Base-by-base conservation (phyloP, 257 asterid genomes). In the Solanum ossicruentum region DNA sequence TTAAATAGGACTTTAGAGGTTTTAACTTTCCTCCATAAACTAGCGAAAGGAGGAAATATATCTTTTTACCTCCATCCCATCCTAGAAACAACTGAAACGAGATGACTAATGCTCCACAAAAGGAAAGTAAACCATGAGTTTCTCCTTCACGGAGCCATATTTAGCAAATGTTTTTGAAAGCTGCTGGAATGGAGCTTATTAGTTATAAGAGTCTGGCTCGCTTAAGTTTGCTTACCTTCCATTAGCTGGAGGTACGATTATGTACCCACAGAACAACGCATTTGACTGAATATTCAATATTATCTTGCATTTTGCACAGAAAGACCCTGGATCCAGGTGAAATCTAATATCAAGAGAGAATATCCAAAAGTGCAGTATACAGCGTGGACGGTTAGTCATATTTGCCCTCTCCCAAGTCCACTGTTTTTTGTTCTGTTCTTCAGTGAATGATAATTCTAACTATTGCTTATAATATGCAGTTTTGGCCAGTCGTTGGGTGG, bases 401-500 rank as follows among this genome's bases (percentile, higher is more conserved):
- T 78, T 52, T 5, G 1, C 26, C 47, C 63, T 51, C 82, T 26
- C 47, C 26, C 63, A 15, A 77, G 6, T 77, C 63, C 61, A 75
- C 8, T 75, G 41, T 17, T 45, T 5, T 81, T n/a, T 82, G 21
- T 63, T 45, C 20, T 83, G 11, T 45, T 54, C 17, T 49, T 16
- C 18, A 45, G 26, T 63, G 71, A 66, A 28, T 55, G 71, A 17
- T 41, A 26, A 61, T 12, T 45, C 47, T 28, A 20, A 26, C 18
- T 32, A 65, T 15, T 51, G n/a, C 23, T 81, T 49, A 23, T 28
- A 28, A 58, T 60, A 17, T 89, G 91, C 98, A 97, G 99, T 94
- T 97, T 87, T 94, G 99, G 99, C 99, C 99, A 10, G 95, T 94
- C 16, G 94, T 95, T 83, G 99, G 99, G 85, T 97, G 99, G 99